Evolutionary conservation across 768 basidiomycete genomes (phyloP).

Genomic region (Fomitopsis serialis): DNA sequence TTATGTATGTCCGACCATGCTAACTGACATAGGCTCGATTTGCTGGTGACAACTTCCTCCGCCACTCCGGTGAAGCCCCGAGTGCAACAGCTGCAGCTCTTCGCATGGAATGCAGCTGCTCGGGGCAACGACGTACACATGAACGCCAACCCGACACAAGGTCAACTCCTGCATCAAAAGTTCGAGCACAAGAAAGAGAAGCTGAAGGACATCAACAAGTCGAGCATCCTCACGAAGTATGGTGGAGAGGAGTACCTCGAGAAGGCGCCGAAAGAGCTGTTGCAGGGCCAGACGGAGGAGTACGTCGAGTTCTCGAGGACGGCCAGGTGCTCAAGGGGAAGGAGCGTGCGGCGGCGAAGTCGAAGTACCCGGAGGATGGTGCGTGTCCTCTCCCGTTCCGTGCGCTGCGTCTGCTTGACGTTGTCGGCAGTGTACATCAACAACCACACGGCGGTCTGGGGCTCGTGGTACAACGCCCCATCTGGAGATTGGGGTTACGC

Average conservation of each 20-base stretch:
- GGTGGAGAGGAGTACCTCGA: slow-evolving; percentile 93
- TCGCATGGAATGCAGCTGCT: slow-evolving; percentile 94
- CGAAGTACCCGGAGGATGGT: slow-evolving; percentile 98
- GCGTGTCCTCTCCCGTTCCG: slow-evolving; percentile 24
- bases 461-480: slow-evolving; percentile 82
- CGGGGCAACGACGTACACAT: slow-evolving; percentile 94
- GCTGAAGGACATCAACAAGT: slow-evolving; percentile 82
- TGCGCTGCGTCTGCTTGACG: background rate
- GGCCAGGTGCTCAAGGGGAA: slow-evolving; percentile 85
- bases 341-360: slow-evolving; percentile 80
- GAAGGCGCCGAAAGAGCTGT: slow-evolving; percentile 82
- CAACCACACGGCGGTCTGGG: slow-evolving; percentile 97
- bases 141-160: slow-evolving; percentile 95
- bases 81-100: slow-evolving; percentile 88
- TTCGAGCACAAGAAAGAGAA: slow-evolving; percentile 92
- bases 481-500: slow-evolving; percentile 85
- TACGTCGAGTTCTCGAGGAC: slow-evolving; percentile 96
- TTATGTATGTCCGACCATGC: slow-evolving; percentile 1
- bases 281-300: slow-evolving; percentile 94
- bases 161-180: slow-evolving; percentile 85
- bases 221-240: slow-evolving; percentile 86
- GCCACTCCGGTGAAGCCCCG: slow-evolving; percentile 91
- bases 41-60: slow-evolving; percentile 95
- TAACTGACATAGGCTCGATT: slow-evolving; percentile 54
- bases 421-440: slow-evolving; percentile 66